Evolutionary conservation across 129 eudicot genomes (phyloP), one percentile per base, ranked within the genome.

Genomic region (Pittosporum tobira): DNA sequence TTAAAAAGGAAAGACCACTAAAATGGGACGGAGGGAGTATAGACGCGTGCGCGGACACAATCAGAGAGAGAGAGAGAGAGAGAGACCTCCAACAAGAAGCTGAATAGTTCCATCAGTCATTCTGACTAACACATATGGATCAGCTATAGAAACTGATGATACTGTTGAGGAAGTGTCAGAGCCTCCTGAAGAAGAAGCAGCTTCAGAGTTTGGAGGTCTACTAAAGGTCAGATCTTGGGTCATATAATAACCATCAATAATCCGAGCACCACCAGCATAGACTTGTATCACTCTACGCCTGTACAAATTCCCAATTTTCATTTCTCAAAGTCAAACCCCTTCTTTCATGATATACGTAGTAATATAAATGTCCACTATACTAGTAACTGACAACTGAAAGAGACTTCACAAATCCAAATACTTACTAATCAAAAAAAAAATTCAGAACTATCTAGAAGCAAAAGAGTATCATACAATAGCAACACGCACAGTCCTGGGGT

Each of bases 21-120:
- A n/a, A n/a, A n/a, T n/a, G n/a, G n/a, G n/a, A n/a, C n/a, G n/a
- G n/a, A n/a, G n/a, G n/a, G n/a, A n/a, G n/a, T n/a, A n/a, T n/a
- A n/a, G n/a, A n/a, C n/a, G n/a, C n/a, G n/a, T n/a, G n/a, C n/a
- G n/a, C n/a, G n/a, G n/a, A n/a, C n/a, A n/a, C n/a, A n/a, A n/a
- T n/a, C n/a, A n/a, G n/a, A n/a, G n/a, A n/a, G n/a, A n/a, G n/a
- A n/a, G n/a, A n/a, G n/a, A n/a, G n/a, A n/a, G n/a, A n/a, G n/a
- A 64, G 21, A 66, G 83, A 91, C 99, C 99, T 87, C 99, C 99
- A 72, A 83, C 88, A 79, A 91, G 95, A 64, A 91, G 99, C 85
- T 87, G 96, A 69, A 87, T 70, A 50, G 80, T 91, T 69, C 90
- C 94, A 83, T 91, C 96, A 51, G 79, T 81, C 94, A 87, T 87